Conservation (phyloP, 164 flowering plant species). For the Stephania yunnanensis region DNA sequence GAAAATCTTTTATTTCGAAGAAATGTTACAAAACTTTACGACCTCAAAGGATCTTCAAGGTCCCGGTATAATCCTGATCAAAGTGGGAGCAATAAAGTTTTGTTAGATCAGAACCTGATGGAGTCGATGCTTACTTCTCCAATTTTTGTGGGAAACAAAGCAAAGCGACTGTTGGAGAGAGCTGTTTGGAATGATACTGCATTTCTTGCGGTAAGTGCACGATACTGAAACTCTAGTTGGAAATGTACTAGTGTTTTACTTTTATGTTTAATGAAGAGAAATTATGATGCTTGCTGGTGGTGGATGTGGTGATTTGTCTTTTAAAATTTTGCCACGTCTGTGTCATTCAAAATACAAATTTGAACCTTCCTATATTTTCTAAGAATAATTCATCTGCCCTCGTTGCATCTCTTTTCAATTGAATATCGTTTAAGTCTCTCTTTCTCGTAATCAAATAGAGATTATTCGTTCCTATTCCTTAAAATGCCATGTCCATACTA, state of each 20-base stretch:
- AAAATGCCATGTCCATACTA: too few relatives aligned
- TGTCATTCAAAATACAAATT: too few relatives aligned
- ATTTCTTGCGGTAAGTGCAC: conserved; percentile 82
- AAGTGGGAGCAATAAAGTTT: conserved; percentile 88
- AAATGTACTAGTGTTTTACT: not conserved
- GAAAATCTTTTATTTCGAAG: conserved; percentile 88
- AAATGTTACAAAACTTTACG: conserved; percentile 73
- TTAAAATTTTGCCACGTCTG: not conserved
- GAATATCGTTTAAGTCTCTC: not conserved
- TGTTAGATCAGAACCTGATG: conserved; percentile 89
- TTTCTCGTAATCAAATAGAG: not conserved
- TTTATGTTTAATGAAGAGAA: not conserved
- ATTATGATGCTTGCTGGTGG: not conserved
- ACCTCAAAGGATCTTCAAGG: conserved; percentile 90
- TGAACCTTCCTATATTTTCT: not conserved
- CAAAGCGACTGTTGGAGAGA: conserved; percentile 85
- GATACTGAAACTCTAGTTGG: not conserved
- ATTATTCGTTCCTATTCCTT: too few relatives aligned
- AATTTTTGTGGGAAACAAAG: conserved; percentile 95
- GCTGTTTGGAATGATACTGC: conserved; percentile 99
- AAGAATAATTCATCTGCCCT: not conserved
- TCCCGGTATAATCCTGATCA: conserved; percentile 90
- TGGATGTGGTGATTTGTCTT: not conserved
- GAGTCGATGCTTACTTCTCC: conserved; percentile 99
- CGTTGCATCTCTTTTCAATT: not conserved